Evolutionary conservation across 495 filamentous ascomycete genomes (phyloP), one percentile per base, ranked within the genome.

Genomic region (Neurospora sp.): DNA sequence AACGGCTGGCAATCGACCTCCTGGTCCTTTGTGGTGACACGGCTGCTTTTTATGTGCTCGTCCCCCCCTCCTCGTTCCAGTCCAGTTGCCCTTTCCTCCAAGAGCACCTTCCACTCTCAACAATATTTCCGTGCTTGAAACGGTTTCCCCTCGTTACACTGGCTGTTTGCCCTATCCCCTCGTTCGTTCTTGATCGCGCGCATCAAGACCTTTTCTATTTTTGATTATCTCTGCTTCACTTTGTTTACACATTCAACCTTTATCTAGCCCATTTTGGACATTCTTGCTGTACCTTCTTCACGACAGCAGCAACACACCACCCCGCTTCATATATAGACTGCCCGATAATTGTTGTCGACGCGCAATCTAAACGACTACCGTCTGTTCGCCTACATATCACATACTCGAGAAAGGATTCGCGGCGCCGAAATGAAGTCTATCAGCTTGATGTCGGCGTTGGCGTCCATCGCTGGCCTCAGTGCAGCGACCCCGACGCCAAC

Each of bases 401-500:
- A 34, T 28, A 28, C 45, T 28, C 45, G 15, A 34, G 5, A 62
- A 34, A 34, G 54, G 17, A 54, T 62, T 62, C 5, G 15, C 28
- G 54, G 54, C 39, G 39, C 71, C 71, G 74, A 71, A 70, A 77
- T 77, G 75, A 45, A 71, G 71, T 71, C 73, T 39, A 10, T 48
- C 72, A 76, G 77, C 76, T 74, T 86, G 77, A 79, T 82, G 71
- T 78, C 85, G 71, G 88, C 88, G 75, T 77, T 92, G 79, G 89
- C 87, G 75, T 85, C 86, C n/a, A 69, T 80, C 73, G 83, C 86
- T 73, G 81, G 85, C 62, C 72, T 88, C 72, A 89, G 86, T 45
- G 80, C 83, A 31, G 89, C 89, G 69, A 83, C 84, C 59, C 87
- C 89, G 38, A 89, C 89, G n/a, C 84, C 83, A 40, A 86, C 83